Conservation (phyloP, 139 green algal genomes). For the Marvania coccoides region DNA sequence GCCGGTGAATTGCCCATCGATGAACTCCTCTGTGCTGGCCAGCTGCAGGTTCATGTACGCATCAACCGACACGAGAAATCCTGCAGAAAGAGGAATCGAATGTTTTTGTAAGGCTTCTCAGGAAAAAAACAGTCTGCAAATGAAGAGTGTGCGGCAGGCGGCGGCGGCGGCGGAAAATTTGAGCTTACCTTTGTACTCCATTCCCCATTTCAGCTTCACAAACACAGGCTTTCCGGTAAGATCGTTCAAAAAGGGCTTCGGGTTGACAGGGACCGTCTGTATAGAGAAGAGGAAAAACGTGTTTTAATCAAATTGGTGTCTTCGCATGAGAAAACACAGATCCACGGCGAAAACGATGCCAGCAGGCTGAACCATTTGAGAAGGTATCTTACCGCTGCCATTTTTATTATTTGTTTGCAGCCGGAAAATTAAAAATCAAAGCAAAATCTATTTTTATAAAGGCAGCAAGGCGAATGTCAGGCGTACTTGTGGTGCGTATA, state of each 20-base stretch:
- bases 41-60: conserved; percentile 62
- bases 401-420: neutral
- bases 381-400: neutral
- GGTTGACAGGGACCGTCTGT: conserved; percentile 86
- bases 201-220: conserved; percentile 98
- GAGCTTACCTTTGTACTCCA: conserved; percentile 92
- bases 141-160: neutral
- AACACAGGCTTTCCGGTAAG: conserved; percentile 92
- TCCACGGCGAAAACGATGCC: no score
- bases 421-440: no score
- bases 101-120: no score
- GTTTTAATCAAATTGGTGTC: neutral
- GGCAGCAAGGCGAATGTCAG: no score
- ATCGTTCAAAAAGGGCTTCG: conserved; percentile 94
- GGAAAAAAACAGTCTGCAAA: neutral
- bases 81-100: conserved; percentile 14
- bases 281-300: neutral
- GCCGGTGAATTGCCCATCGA: conserved; percentile 87
- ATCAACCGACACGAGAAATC: conserved; percentile 31
- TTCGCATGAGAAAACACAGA: no score
- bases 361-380: no score
- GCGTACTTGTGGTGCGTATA: neutral
- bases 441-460: no score
- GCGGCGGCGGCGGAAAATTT: neutral
- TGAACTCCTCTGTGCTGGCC: conserved; percentile 92